Percentiles rank a stretch among this genome's conserved stretches.
These are phyloP conservation scores for Arthrinium puccinioides DNA, from an alignment of 2,329 filamentous ascomycete genomes.

Conservation along the genomic window DNA sequence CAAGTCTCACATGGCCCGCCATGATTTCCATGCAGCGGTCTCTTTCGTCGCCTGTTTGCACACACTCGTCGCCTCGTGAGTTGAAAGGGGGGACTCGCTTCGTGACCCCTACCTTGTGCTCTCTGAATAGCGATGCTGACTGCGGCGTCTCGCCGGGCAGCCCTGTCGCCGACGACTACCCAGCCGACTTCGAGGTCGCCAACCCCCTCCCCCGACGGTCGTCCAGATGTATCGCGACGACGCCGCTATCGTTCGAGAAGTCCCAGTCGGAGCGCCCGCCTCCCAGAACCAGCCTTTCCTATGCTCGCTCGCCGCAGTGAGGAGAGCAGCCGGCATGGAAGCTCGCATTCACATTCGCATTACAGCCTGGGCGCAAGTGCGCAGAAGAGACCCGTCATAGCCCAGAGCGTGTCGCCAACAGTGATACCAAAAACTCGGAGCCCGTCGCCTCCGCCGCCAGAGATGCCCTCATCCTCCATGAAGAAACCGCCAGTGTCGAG, in stretches of 20 bases:
- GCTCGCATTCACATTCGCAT: conserved; percentile 21
- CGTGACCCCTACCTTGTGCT: conserved; percentile 8
- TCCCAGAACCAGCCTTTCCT: conserved; percentile 35
- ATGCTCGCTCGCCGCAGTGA: conserved; percentile 36
- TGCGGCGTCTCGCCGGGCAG: no score
- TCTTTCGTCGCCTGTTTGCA: conserved; percentile 54
- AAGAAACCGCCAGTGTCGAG: conserved; percentile 31
- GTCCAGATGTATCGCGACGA: conserved; percentile 41
- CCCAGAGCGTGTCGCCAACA: conserved; percentile 27
- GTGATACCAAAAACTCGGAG: conserved; percentile 9
- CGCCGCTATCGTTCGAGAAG: conserved; percentile 47
- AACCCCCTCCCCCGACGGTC: conserved; percentile 45
- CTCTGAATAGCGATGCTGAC: no score
- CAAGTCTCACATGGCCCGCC: conserved; percentile 36
- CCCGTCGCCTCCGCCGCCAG: conserved; percentile 14
- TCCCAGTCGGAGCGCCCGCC: conserved; percentile 34
- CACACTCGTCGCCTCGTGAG: conserved; percentile 53
- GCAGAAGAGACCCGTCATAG: conserved; percentile 42
- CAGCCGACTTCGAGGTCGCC: conserved; percentile 46
- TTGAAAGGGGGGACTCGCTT: conserved; percentile 22
- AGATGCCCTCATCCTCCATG: conserved; percentile 23
- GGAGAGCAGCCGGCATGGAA: conserved; percentile 27
- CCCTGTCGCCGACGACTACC: conserved; percentile 44
- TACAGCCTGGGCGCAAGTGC: conserved; percentile 28
- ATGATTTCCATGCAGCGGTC: conserved; percentile 59